These are phyloP conservation scores for Pichia membranifaciens DNA, from an alignment of 805 yeast genomes.

Conservation along the genomic window DNA sequence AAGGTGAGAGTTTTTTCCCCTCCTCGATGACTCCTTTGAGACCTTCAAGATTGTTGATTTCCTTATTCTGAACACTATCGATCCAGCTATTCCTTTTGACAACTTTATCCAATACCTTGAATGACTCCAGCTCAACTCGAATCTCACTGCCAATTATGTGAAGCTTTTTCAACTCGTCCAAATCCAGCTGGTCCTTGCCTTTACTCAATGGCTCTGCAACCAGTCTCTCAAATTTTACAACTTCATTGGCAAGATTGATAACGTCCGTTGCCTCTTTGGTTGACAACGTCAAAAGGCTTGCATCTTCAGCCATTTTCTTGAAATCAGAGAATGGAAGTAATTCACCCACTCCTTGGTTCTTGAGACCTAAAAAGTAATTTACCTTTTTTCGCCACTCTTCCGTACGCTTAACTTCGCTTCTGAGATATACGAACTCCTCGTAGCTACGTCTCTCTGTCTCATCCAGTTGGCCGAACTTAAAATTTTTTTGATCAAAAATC, in stretches of 20 bases:
- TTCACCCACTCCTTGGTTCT: background rate
- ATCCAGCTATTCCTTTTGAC: conserved; percentile 37
- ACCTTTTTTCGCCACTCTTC: conserved; percentile 51
- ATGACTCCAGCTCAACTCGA: conserved; percentile 50
- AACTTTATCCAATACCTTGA: conserved; percentile 35
- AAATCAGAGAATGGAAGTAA: conserved; percentile 27
- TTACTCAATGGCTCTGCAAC: conserved; percentile 35
- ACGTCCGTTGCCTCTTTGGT: conserved; percentile 58
- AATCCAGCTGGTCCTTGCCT: conserved; percentile 22
- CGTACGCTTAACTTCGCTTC: conserved; percentile 39
- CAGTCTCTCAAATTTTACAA: conserved; percentile 44
- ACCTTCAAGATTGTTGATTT: conserved; percentile 24
- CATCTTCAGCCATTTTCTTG: conserved; percentile 36
- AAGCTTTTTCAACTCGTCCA: conserved; percentile 46
- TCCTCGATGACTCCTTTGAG: conserved; percentile 20
- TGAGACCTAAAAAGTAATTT: conserved; percentile 39
- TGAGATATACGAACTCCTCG: conserved; percentile 30
- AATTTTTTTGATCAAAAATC: conserved; percentile 26
- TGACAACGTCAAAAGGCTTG: conserved; percentile 45
- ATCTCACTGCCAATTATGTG: conserved; percentile 54
- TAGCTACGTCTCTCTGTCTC: conserved; percentile 11
- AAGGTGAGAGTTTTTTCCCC: conserved; percentile 19
- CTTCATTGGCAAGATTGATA: conserved; percentile 45
- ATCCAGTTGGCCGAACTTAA: conserved; percentile 1
- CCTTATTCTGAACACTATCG: conserved; percentile 15